Evolutionary conservation across 2,329 filamentous ascomycete genomes (phyloP).

Genomic region (Talaromyces marneffei): DNA sequence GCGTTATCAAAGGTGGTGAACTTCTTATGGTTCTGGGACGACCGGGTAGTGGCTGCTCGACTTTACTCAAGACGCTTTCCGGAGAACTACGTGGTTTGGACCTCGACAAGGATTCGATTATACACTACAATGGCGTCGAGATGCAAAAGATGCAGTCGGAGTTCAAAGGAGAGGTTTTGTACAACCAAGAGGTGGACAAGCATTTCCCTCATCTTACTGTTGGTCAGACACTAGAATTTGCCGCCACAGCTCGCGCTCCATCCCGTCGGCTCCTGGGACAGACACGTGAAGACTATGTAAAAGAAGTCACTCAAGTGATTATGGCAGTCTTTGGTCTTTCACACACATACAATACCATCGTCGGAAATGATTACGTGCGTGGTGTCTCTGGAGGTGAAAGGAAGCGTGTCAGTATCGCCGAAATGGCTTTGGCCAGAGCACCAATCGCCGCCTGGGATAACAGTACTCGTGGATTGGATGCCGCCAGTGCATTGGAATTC

Average conservation of each 20-base stretch:
- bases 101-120: slow-evolving; percentile 61
- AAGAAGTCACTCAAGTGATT: slow-evolving; percentile 60
- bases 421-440: slow-evolving; percentile 63
- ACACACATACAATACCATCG: slow-evolving; percentile 66
- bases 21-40: slow-evolving; percentile 33
- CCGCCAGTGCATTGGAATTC: slow-evolving; percentile 67
- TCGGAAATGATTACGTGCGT: slow-evolving; percentile 70
- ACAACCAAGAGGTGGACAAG: slow-evolving; percentile 14
- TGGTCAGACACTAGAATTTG: slow-evolving; percentile 67
- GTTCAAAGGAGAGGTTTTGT: slow-evolving; percentile 34
- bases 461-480: slow-evolving; percentile 66
- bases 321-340: slow-evolving; percentile 67
- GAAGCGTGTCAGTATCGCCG: slow-evolving; percentile 76
- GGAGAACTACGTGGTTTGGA: slow-evolving; percentile 76
- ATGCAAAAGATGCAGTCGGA: slow-evolving; percentile 68
- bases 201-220: slow-evolving; percentile 74
- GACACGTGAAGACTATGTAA: slow-evolving; percentile 53
- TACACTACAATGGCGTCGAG: slow-evolving; percentile 68
- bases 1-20: slow-evolving; percentile 43
- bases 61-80: slow-evolving; percentile 75
- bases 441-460: slow-evolving; percentile 72
- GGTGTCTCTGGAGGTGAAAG: slow-evolving; percentile 67
- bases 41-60: slow-evolving; percentile 58
- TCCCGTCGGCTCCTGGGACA: slow-evolving; percentile 56
- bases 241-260: slow-evolving; percentile 62